Conservation (phyloP, 139 green algal species). For the Chlorella ohadii region DNA sequence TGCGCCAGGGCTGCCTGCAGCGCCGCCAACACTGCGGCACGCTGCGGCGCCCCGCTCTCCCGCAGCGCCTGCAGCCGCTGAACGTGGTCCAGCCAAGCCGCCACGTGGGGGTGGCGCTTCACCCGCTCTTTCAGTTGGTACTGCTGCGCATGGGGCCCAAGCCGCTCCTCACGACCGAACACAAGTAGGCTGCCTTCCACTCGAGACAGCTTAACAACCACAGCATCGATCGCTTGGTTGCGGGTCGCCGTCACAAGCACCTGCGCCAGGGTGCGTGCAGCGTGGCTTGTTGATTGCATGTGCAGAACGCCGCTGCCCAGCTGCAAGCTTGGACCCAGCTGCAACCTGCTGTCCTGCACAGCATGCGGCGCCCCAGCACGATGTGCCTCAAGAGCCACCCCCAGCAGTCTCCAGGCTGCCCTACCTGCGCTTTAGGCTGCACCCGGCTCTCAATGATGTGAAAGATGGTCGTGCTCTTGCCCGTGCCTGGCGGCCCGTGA, state of each 20-base stretch:
- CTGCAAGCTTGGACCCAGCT: too few species aligned
- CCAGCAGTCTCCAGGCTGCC: too few species aligned
- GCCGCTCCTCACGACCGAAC: conserved; percentile 17
- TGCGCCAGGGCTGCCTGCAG: not conserved
- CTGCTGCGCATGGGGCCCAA: not conserved
- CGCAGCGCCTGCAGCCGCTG: not conserved
- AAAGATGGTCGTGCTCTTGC: conserved; percentile 18
- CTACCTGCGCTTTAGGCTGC: not conserved
- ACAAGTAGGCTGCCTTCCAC: conserved; percentile 6
- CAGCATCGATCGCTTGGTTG: conserved; percentile 17
- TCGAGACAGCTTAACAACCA: conserved; percentile 5
- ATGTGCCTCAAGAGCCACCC: too few species aligned
- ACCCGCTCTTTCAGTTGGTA: not conserved
- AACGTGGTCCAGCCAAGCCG: not conserved
- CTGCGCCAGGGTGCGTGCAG: not conserved
- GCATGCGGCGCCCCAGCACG: too few species aligned
- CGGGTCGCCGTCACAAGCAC: not conserved
- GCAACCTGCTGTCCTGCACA: too few species aligned
- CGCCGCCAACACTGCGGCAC: not conserved
- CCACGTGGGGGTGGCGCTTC: not conserved
- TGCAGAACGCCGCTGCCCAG: too few species aligned
- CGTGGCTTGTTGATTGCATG: too few species aligned
- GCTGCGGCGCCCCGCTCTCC: too few species aligned
- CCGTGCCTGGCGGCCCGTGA: conserved; percentile 17
- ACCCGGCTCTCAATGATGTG: conserved; percentile 9